phyloP scores from a whole-genome alignment of 352 stramenopile species.

The Phytophthora aleatoria region DNA sequence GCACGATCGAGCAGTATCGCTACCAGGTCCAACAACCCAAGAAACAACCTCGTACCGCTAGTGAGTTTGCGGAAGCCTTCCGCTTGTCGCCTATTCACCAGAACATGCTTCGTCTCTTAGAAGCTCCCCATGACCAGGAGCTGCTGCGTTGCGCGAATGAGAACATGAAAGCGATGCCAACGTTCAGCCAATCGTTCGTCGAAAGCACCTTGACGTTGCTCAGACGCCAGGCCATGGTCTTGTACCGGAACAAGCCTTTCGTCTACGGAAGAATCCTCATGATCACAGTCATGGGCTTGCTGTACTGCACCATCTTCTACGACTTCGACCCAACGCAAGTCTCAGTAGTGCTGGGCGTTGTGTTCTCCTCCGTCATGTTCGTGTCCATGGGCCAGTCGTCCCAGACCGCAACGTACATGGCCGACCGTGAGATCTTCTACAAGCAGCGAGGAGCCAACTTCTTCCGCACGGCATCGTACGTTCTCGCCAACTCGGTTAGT shows the following conservation, averaged over 20 bases:
- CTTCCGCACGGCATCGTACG: slow-evolving; percentile 67
- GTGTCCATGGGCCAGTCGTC: slow-evolving; percentile 71
- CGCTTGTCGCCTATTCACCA: slow-evolving; percentile 18
- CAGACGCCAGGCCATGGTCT: slow-evolving; percentile 63
- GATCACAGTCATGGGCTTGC: slow-evolving; percentile 44
- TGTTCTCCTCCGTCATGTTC: slow-evolving; percentile 81
- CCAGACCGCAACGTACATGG: slow-evolving; percentile 74
- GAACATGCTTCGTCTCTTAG: slow-evolving; percentile 14
- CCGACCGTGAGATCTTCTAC: slow-evolving; percentile 60
- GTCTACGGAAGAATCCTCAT: slow-evolving; percentile 43
- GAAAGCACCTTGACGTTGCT: slow-evolving; percentile 34
- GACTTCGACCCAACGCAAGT: slow-evolving; percentile 44
- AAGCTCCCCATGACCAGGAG: slow-evolving; percentile 11
- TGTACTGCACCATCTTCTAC: slow-evolving; percentile 53
- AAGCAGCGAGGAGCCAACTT: slow-evolving; percentile 81
- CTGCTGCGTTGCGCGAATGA: slow-evolving; percentile 15
- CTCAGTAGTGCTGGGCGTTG: slow-evolving; percentile 63
- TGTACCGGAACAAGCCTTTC: slow-evolving; percentile 51
- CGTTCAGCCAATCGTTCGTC: slow-evolving; percentile 37
- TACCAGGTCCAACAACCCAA: slow-evolving; percentile 12
- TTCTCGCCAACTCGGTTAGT: slow-evolving; percentile 37
- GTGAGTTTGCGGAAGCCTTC: slow-evolving; percentile 44
- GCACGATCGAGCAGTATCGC: slow-evolving; percentile 28
- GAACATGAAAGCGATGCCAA: slow-evolving; percentile 33
- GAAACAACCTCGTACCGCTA: not conserved